A percentile compares a stretch with the other conserved stretches of the same genome.
These are phyloP conservation scores for Pseudoneurospora amorphoporcata DNA, from an alignment of 495 filamentous ascomycete genomes.

Conservation along the genomic window DNA sequence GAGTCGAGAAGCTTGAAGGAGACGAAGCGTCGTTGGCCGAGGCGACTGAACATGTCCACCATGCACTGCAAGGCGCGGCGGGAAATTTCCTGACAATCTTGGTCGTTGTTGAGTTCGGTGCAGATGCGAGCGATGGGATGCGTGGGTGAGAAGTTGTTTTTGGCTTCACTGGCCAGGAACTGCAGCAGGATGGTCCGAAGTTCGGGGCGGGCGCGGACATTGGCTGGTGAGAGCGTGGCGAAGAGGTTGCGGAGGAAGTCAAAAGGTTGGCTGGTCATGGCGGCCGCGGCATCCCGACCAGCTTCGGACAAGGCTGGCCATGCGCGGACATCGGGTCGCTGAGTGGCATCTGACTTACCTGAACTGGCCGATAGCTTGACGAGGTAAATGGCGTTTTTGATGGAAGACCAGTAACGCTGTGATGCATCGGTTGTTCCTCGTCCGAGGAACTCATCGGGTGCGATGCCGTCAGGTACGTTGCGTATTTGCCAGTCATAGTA, in stretches of 20 bases:
- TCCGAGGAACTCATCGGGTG: constrained; percentile 21
- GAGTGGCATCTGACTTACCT: constrained; percentile 3
- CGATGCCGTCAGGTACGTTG: constrained; percentile 16
- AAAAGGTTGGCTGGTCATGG: constrained; percentile 22
- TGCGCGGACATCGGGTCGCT: constrained; percentile 12
- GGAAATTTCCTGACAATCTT: constrained; percentile 22
- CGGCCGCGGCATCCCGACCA: constrained; percentile 14
- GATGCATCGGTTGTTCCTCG: constrained; percentile 12
- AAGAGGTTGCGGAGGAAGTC: constrained; percentile 25
- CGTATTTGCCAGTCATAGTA: constrained; percentile 24
- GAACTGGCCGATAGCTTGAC: constrained; percentile 19
- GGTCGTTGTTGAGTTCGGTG: constrained; percentile 16
- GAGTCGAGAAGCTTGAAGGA: constrained; percentile 25
- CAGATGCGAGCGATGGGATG: constrained; percentile 22
- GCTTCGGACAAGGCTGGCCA: constrained; percentile 19
- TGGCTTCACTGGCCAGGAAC: constrained; percentile 18
- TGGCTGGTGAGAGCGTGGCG: constrained; percentile 20
- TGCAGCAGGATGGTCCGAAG: constrained; percentile 19
- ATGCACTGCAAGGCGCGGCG: constrained; percentile 22
- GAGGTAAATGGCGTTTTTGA: constrained; percentile 24
- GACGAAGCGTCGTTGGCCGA: constrained; percentile 19
- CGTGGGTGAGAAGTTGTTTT: constrained; percentile 14
- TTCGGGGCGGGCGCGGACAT: constrained; percentile 20
- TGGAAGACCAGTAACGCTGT: constrained; percentile 17
- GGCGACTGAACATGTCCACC: constrained; percentile 22